A percentile compares a stretch with the other conserved stretches of the same genome.
phyloP scores from a whole-genome alignment of 2,329 filamentous ascomycete species.

The Periconia sp. region DNA sequence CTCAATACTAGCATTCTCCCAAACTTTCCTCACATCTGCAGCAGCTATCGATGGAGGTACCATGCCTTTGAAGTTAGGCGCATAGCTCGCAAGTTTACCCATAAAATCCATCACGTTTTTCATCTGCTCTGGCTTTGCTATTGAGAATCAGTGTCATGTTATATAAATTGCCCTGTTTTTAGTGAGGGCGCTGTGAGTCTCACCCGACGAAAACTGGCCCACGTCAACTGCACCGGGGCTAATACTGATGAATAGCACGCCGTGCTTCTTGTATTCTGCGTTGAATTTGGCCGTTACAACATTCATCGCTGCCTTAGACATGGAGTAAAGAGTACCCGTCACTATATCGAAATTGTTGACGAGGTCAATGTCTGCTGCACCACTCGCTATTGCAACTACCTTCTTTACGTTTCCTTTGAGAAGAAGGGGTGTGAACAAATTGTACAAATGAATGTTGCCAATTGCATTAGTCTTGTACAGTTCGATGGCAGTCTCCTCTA shows the following conservation, averaged over 20 bases:
- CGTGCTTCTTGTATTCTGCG: conserved; percentile 30
- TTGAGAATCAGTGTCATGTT: conserved; percentile 4
- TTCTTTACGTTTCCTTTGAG: conserved; percentile 45
- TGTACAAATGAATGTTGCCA: conserved; percentile 36
- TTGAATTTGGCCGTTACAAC: conserved; percentile 46
- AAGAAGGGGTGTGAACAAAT: conserved; percentile 46
- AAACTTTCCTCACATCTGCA: conserved; percentile 7
- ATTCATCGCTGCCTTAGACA: conserved; percentile 47
- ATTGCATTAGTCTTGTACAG: conserved; percentile 30
- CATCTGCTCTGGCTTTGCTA: conserved; percentile 19
- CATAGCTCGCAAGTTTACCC: conserved; percentile 15
- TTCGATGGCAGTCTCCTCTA: conserved; percentile 11
- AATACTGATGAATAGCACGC: conserved; percentile 21
- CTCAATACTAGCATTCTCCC: conserved; percentile 15
- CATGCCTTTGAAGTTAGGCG: conserved; percentile 17
- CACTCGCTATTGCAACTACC: conserved; percentile 45
- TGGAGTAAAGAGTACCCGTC: conserved; percentile 35
- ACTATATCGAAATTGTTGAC: conserved; percentile 23
- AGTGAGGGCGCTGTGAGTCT: too few species aligned
- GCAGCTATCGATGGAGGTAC: conserved; percentile 13
- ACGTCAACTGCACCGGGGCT: conserved; percentile 20
- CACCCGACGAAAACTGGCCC: not conserved
- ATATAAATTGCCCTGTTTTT: too few species aligned
- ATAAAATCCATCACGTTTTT: conserved; percentile 31
- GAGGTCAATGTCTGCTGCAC: conserved; percentile 37